Evolutionary conservation across 371 early-diverging fungal genomes (phyloP), one percentile per base, ranked within the genome.

Genomic region (Neoconidiobolus thromboides): DNA sequence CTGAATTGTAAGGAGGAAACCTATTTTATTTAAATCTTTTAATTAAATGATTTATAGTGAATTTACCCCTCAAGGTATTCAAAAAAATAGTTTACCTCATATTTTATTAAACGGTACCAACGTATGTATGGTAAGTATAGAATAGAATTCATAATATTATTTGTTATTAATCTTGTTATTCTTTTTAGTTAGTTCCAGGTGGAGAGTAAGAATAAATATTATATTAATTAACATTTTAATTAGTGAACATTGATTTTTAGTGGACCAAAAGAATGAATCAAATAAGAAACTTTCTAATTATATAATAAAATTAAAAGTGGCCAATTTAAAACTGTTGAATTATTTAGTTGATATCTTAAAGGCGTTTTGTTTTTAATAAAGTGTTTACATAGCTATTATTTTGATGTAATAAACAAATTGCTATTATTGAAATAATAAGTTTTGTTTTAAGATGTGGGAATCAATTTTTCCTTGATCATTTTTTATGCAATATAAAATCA

Each of bases 61-160:
- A 66, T 78, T 76, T 59, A 83, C 89, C 0, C 77, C 84, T 1
- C 80, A 80, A 43, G 93, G 93, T 43, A 71, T 78, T 61, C 82
- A 79, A 62, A 76, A 79, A 1, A 84, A 77, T 57, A 78, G 87
- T 55, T 70, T 91, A 50, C 83, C 87, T 52, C 89, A 93, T 66
- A 87, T 96, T 46, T 76, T 96, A 49, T 75, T 96, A 58, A 96
- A 95, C 67, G 95, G 96, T 15, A 94, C 87, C 75, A 88, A 91
- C 67, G 91, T 97, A 61, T 91, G 92, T 74, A 89, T 92, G 81
- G 86, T 92, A 75, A 66, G 73, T 50, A 1, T 40, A 66, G 15
- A 49, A 52, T 43, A 15, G 1, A 39, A 44, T 14, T 36, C 43
- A 53, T 48, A 12, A 15, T 37, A 14, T 2, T 9, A 39, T 15